Percentiles rank a stretch among this genome's conserved stretches.
phyloP scores from a whole-genome alignment of 768 basidiomycete species.

The Tylopilus plumbeoviolaceoides region DNA sequence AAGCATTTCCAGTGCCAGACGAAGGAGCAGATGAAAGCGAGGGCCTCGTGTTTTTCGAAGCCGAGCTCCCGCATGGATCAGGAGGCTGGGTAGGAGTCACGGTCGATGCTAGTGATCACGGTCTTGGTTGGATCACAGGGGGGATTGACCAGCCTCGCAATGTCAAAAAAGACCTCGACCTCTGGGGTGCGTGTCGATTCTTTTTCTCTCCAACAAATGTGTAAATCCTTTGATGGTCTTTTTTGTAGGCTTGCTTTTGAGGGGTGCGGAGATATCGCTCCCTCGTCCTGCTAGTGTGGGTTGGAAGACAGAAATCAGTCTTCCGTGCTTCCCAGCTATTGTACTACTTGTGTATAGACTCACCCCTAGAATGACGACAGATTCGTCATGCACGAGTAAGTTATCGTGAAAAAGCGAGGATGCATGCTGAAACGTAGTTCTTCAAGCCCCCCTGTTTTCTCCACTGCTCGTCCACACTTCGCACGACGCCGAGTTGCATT shows the following conservation, averaged over 20 bases:
- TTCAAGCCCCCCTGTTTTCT: conserved; percentile 48
- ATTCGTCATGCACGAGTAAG: conserved; percentile 30
- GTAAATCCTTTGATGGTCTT: background rate
- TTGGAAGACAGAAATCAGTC: conserved; percentile 40
- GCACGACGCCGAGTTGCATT: conserved; percentile 59
- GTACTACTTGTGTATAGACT: conserved; percentile 65
- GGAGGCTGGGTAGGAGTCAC: conserved; percentile 50
- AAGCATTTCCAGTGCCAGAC: conserved; percentile 59
- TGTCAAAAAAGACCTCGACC: conserved; percentile 32
- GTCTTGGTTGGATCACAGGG: conserved; percentile 59
- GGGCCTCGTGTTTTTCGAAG: conserved; percentile 63
- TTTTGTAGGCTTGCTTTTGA: conserved; percentile 38
- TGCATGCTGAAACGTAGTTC: conserved; percentile 7
- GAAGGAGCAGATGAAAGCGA: conserved; percentile 75
- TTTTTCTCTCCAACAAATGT: conserved; percentile 11
- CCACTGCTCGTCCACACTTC: conserved; percentile 69
- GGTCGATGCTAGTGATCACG: conserved; percentile 45
- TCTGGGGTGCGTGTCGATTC: conserved; percentile 38
- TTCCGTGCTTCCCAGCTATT: conserved; percentile 56
- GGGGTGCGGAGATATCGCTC: conserved; percentile 33
- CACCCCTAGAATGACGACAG: conserved; percentile 28
- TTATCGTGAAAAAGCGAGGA: background rate
- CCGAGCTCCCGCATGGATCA: conserved; percentile 31
- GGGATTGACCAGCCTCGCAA: conserved; percentile 40
- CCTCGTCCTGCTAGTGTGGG: conserved; percentile 25